These are phyloP conservation scores for Malus orientalis DNA, from an alignment of 306 rosid species.

Conservation along the genomic window DNA sequence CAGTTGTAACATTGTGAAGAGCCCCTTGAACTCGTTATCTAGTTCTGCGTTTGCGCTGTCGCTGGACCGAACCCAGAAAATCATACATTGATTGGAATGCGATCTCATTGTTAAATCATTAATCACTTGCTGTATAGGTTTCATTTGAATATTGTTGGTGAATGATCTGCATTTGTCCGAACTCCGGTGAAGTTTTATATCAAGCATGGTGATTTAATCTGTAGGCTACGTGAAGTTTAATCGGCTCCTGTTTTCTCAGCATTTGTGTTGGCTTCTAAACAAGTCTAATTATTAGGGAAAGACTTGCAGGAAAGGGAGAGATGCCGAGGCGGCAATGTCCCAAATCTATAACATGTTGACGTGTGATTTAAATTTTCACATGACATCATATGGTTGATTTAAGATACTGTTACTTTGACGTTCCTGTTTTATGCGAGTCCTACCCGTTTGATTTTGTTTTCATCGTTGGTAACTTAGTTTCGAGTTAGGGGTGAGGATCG, in stretches of 20 bases:
- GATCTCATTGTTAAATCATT: background rate
- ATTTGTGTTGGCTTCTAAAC: background rate
- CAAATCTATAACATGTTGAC: too few relatives aligned
- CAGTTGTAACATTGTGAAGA: slow-evolving; percentile 24
- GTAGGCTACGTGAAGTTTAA: background rate
- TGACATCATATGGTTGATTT: too few relatives aligned
- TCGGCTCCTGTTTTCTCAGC: background rate
- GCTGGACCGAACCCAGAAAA: background rate
- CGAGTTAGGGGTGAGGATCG: too few relatives aligned
- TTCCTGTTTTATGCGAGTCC: too few relatives aligned
- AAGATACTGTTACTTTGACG: rapidly evolving
- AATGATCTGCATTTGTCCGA: background rate
- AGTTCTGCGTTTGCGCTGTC: slow-evolving; percentile 15
- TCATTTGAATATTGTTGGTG: background rate
- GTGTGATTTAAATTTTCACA: too few relatives aligned
- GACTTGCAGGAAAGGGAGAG: background rate
- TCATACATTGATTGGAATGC: background rate
- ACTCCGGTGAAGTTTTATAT: background rate
- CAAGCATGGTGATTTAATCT: background rate
- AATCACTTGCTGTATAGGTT: background rate
- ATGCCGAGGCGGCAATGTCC: too few relatives aligned
- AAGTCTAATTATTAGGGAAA: background rate
- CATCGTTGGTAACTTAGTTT: too few relatives aligned
- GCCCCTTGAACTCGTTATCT: slow-evolving; percentile 28
- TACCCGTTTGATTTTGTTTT: too few relatives aligned